A percentile compares a stretch with the other conserved stretches of the same genome.
Evolutionary conservation across 1,284 basidiomycete species (phyloP).

Genomic region (Serendipita sp.): DNA sequence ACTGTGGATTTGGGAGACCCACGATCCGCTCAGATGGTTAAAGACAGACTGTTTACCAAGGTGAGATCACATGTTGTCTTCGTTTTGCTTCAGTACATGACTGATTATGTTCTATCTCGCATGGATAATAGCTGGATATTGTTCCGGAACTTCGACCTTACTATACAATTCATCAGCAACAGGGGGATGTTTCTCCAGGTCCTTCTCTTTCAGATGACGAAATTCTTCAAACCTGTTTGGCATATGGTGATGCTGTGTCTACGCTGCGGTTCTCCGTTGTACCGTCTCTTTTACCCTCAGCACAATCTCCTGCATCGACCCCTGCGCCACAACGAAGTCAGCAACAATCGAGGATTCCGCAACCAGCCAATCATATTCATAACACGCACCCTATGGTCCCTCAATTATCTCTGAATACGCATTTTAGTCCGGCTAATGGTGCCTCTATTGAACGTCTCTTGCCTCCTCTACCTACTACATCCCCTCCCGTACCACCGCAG

Average conservation of each 20-base stretch:
- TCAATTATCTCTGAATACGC: slow-evolving; percentile 1
- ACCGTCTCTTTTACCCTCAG: neutral
- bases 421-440: neutral
- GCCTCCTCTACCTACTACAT: neutral
- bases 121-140: neutral
- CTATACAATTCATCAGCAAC: neutral
- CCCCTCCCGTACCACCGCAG: neutral
- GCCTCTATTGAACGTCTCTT: neutral
- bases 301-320: neutral
- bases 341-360: neutral
- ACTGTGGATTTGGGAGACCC: slow-evolving; percentile 5
- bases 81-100: neutral
- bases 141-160: neutral
- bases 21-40: slow-evolving; percentile 5
- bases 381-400: neutral
- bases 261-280: slow-evolving; percentile 1
- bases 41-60: slow-evolving; percentile 2
- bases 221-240: neutral
- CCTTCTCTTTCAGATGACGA: slow-evolving; percentile 1
- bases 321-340: neutral
- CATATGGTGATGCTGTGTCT: neutral
- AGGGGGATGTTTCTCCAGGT: neutral
- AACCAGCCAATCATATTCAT: neutral
- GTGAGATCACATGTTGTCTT: neutral
- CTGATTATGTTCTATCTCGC: neutral